Base-by-base conservation (phyloP, 768 basidiomycete species). In the Mrakia blollopis region DNA sequence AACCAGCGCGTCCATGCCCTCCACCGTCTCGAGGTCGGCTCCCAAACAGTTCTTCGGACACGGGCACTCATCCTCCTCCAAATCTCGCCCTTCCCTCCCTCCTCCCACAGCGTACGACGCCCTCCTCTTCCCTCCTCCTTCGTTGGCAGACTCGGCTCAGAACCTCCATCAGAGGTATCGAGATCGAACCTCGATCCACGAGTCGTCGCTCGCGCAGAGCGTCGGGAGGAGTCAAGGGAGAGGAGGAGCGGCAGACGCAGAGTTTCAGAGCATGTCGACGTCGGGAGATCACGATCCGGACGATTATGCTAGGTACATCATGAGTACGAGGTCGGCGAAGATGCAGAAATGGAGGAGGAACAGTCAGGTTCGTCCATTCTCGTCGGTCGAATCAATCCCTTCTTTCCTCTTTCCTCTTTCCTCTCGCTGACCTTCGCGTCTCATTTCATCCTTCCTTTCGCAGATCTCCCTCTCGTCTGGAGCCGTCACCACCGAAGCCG, bases 281-380 rank as follows among this genome's bases (percentile, higher is more conserved):
- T 67, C 50, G n/a, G 41, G 54, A n/a, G 67, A 50, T 21, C 44
- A 74, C 11, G 73, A 54, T 35, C 62, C 70, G 1, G 78, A 76
- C 47, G 76, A 68, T 18, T 41, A 47, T 61, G 83, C 83, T 4
- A 82, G 81, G 75, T 83, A 84, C 81, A 85, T 85, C 79, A 80
- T 85, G 80, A 83, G 84, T 72, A 83, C 82, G 37, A 79, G 85
- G n/a, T 82, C 82, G 65, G 85, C 85, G 54, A 85, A 85, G 78
- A 77, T 85, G 78, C 82, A 84, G 72, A 82, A 84, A 62, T 85
- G 85, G 85, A 80, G 47, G 50, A 52, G 60, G 16, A 74, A 72
- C 72, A 72, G 72, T 57, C 72, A 72, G 72, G 72, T 72, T 16
- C 28, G 47, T 50, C 47, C 25, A 6, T 25, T 35, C 21, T 30